Base-by-base conservation (phyloP, 192 early-diverging fungal species). In the Coemansia biformis region DNA sequence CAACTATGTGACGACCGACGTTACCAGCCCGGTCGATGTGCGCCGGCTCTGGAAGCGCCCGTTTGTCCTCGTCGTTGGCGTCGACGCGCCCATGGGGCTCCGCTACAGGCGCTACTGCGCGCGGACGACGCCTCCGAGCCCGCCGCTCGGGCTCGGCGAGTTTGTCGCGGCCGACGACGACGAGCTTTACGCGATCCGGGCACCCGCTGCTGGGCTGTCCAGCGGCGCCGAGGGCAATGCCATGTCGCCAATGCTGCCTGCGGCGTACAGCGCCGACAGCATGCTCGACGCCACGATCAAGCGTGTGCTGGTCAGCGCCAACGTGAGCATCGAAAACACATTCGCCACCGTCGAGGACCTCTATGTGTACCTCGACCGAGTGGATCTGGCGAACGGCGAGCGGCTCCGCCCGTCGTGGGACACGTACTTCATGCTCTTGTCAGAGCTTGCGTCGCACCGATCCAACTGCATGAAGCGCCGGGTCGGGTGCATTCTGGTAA, bases 381-480 rank as follows among this genome's bases (percentile, higher is more conserved):
- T 86, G 1, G 66, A 88, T 21, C 70, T 96, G 37, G 66, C 74
- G 22, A 81, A 93, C 48, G 55, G 59, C 10, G 85, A 92, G 48
- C 74, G 90, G 11, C 68, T 92, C 22, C 76, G 97, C 18, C 97
- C 97, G 9, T 79, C 82, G 11, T 90, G 94, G 94, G 97, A 99
- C 78, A 88, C 86, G 0, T 99, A 99, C 60, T 99, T 98, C 69
- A 96, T 99, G 88, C 77, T 83, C 19, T 63, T 99, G 15, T 91
- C 91, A 4, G 86, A 94, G 55, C 76, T 98, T 28, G 95, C 93
- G 10, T 87, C 95, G 7, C 72, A 78, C 23, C 68, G 95, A 28
- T 86, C 85, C 14, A 99, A 99, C 52, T 99, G 92, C 75, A 99
- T 99, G 97, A 99, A 99, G 48, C 81, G 95, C 17, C 81, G 90